These are phyloP conservation scores for Chaetomiaceae sp. DNA, from an alignment of 2,329 filamentous ascomycete genomes.

Conservation along the genomic window DNA sequence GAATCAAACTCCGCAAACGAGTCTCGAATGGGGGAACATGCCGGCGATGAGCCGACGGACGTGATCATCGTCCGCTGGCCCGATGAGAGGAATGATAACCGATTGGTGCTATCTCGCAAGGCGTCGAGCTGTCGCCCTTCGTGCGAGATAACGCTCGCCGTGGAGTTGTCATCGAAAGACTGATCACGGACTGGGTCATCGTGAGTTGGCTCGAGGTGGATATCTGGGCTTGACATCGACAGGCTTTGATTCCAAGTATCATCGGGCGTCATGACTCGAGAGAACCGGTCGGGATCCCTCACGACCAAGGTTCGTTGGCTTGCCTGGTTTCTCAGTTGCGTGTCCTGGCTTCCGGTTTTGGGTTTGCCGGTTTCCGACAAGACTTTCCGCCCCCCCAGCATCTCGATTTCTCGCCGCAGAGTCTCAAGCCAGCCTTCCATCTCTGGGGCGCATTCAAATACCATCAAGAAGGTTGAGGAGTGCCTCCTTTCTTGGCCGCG, in stretches of 20 bases:
- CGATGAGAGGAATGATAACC: constrained; percentile 57
- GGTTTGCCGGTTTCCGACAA: constrained; percentile 56
- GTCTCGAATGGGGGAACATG: constrained; percentile 52
- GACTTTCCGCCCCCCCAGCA: constrained; percentile 61
- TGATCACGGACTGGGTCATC: constrained; percentile 36
- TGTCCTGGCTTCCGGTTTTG: constrained; percentile 38
- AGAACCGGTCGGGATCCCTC: constrained; percentile 45
- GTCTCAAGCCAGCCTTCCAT: constrained; percentile 72
- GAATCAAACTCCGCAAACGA: constrained; percentile 44
- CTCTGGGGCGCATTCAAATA: constrained; percentile 67
- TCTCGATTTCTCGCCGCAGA: constrained; percentile 66
- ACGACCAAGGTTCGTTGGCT: constrained; percentile 47
- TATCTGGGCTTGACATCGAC: constrained; percentile 26
- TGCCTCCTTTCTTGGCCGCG: constrained; percentile 53
- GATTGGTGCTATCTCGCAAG: constrained; percentile 52
- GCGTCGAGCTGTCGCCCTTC: constrained; percentile 56
- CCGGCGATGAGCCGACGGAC: constrained; percentile 54
- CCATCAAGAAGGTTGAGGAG: constrained; percentile 63
- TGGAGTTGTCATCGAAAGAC: constrained; percentile 51
- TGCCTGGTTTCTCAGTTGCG: constrained; percentile 35
- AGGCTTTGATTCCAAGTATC: constrained; percentile 32
- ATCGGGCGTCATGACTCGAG: constrained; percentile 36
- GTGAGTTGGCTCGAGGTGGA: constrained; percentile 29
- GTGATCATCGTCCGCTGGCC: constrained; percentile 58
- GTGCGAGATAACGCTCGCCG: constrained; percentile 54